A percentile compares a stretch with the other conserved stretches of the same genome.
Conservation (phyloP, 2,329 filamentous ascomycete genomes). For the Zarea fungicola region DNA sequence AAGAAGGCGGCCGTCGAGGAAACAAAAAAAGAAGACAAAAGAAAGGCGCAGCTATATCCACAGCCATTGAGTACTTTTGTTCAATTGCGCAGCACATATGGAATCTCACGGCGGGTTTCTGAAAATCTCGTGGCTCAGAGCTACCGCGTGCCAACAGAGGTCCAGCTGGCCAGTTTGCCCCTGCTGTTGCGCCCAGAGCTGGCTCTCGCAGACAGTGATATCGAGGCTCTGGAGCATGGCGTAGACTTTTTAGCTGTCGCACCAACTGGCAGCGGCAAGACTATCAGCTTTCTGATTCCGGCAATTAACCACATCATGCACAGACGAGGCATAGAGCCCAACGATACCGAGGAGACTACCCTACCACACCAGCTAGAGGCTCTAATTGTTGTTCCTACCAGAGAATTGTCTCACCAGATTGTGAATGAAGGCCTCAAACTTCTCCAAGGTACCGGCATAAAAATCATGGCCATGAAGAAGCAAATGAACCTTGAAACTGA, state of each 20-base stretch:
- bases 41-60: slow-evolving; percentile 63
- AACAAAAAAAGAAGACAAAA: slow-evolving; percentile 49
- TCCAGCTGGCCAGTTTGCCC: slow-evolving; percentile 82
- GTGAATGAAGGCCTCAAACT: slow-evolving; percentile 83
- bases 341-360: slow-evolving; percentile 30
- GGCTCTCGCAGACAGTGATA: slow-evolving; percentile 36
- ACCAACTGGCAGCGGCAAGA: slow-evolving; percentile 95
- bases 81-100: slow-evolving; percentile 65
- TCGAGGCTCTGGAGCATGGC: slow-evolving; percentile 28
- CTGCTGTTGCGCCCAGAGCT: slow-evolving; percentile 59
- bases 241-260: slow-evolving; percentile 84
- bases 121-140: slow-evolving; percentile 80
- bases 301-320: slow-evolving; percentile 71
- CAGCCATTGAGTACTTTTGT: slow-evolving; percentile 74
- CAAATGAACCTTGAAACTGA: slow-evolving; percentile 64
- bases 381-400: slow-evolving; percentile 71
- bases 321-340: slow-evolving; percentile 42
- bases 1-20: slow-evolving; percentile 39
- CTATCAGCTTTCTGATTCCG: slow-evolving; percentile 85
- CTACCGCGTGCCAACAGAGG: slow-evolving; percentile 84
- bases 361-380: slow-evolving; percentile 51
- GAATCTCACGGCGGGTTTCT: slow-evolving; percentile 66
- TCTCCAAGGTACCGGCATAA: slow-evolving; percentile 67
- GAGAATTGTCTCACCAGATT: slow-evolving; percentile 74
- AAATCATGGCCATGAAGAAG: slow-evolving; percentile 77